Percentiles rank a stretch among this genome's conserved stretches.
Evolutionary conservation across 1,139 yeast genomes (phyloP).

Genomic region (Blastobotrys ciferrii): DNA sequence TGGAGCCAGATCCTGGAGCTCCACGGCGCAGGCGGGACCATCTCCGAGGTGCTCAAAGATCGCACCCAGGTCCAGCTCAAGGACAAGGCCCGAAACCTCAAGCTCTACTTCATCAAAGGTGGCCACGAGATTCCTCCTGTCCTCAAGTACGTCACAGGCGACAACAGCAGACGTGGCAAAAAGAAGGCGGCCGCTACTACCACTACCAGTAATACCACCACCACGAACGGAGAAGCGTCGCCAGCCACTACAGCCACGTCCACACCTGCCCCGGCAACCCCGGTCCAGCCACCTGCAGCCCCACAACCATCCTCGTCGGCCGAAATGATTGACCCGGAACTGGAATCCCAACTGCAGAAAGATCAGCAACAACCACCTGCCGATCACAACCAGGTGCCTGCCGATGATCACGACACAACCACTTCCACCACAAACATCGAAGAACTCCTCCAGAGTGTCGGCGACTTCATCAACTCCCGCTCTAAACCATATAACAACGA

Average conservation of each 20-base stretch:
- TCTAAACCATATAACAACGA: neutral
- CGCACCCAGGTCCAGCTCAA: constrained; percentile 88
- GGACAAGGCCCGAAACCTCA: constrained; percentile 95
- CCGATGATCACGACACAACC: constrained; percentile 18
- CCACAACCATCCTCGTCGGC: constrained; percentile 9
- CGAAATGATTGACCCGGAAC: constrained; percentile 11
- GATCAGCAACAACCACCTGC: constrained; percentile 7
- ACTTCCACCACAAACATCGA: constrained; percentile 30
- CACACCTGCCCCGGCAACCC: constrained; percentile 2
- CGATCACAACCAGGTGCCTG: neutral
- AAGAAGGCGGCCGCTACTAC: neutral
- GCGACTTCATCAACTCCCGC: constrained; percentile 33
- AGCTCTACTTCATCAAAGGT: constrained; percentile 69
- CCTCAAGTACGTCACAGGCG: constrained; percentile 82
- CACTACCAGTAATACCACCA: constrained; percentile 1
- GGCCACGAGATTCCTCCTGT: constrained; percentile 67
- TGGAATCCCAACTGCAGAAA: constrained; percentile 8
- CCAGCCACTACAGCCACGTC: constrained; percentile 8
- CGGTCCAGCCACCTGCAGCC: neutral
- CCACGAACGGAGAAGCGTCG: neutral
- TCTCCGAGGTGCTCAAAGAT: constrained; percentile 78
- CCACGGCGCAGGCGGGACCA: constrained; percentile 89
- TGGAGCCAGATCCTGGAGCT: constrained; percentile 88
- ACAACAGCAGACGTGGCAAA: constrained; percentile 52
- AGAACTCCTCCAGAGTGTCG: constrained; percentile 34